phyloP scores from a whole-genome alignment of 805 yeast species.

The Wilhelminamyces savonicus region DNA sequence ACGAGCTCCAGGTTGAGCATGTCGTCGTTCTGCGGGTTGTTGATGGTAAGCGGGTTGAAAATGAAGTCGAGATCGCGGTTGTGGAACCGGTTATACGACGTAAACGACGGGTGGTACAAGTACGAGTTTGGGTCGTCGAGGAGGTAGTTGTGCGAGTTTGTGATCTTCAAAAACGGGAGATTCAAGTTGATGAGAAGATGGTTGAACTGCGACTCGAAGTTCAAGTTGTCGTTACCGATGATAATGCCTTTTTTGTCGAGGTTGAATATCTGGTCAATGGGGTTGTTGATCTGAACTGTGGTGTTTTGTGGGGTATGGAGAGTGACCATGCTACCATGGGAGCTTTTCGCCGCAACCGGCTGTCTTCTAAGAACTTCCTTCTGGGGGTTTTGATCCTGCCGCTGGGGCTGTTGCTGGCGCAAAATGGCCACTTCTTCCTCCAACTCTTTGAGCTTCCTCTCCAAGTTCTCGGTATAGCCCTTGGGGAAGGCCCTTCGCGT shows the following conservation, averaged over 20 bases:
- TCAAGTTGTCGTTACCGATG: conserved; percentile 39
- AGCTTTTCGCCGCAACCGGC: conserved; percentile 14
- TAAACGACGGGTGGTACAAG: conserved; percentile 33
- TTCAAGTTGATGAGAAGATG: conserved; percentile 37
- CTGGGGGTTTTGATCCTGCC: too few relatives aligned
- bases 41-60: conserved; percentile 34
- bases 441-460: conserved; percentile 51
- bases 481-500: conserved; percentile 75
- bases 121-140: conserved; percentile 38
- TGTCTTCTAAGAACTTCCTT: too few relatives aligned
- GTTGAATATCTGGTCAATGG: conserved; percentile 40
- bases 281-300: conserved; percentile 30
- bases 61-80: conserved; percentile 32
- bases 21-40: conserved; percentile 2
- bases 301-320: conserved; percentile 1
- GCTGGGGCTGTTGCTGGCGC: conserved; percentile 9
- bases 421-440: conserved; percentile 39
- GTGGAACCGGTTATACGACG: conserved; percentile 29
- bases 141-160: conserved; percentile 37
- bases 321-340: not conserved
- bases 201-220: conserved; percentile 41
- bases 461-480: conserved; percentile 74
- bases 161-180: conserved; percentile 37
- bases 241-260: conserved; percentile 36
- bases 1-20: conserved; percentile 2